Conservation (phyloP, 768 basidiomycete genomes). For the Kwoniella mangroviensis region DNA sequence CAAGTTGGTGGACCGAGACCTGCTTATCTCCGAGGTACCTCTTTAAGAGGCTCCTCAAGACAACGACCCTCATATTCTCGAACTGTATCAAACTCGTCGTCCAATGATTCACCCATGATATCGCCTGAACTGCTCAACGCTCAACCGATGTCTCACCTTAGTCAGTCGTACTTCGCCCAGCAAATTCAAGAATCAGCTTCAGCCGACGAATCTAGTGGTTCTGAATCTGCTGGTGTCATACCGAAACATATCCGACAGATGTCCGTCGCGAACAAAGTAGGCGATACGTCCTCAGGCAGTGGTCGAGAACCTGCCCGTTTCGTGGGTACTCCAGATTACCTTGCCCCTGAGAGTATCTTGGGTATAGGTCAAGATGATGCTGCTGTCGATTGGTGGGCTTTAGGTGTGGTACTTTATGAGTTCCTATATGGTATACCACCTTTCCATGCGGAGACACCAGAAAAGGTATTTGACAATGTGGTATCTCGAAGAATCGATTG, state of each 20-base stretch:
- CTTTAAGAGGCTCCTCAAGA: slow-evolving; percentile 30
- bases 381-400: slow-evolving; percentile 99
- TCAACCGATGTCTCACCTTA: slow-evolving; percentile 37
- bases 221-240: slow-evolving; percentile 63
- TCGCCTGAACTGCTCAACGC: slow-evolving; percentile 54
- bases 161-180: slow-evolving; percentile 58
- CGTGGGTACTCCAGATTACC: slow-evolving; percentile 96
- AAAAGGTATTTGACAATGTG: slow-evolving; percentile 98
- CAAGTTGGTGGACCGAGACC: slow-evolving; percentile 65
- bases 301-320: slow-evolving; percentile 83
- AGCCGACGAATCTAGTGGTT: slow-evolving; percentile 76
- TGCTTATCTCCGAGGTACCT: slow-evolving; percentile 50
- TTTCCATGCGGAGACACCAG: slow-evolving; percentile 95
- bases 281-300: slow-evolving; percentile 60
- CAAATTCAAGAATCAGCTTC: slow-evolving; percentile 39
- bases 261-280: slow-evolving; percentile 30
- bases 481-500: slow-evolving; percentile 91
- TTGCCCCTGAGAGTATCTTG: slow-evolving; percentile 77
- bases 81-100: slow-evolving; percentile 37
- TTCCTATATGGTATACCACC: slow-evolving; percentile 96
- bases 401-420: slow-evolving; percentile 97
- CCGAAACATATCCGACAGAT: slow-evolving; percentile 40
- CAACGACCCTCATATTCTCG: slow-evolving; percentile 61
- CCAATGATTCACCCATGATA: slow-evolving; percentile 54
- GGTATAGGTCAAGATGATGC: slow-evolving; percentile 94